Conservation (phyloP, 768 basidiomycete genomes). For the Melanogaster broomeanus region DNA sequence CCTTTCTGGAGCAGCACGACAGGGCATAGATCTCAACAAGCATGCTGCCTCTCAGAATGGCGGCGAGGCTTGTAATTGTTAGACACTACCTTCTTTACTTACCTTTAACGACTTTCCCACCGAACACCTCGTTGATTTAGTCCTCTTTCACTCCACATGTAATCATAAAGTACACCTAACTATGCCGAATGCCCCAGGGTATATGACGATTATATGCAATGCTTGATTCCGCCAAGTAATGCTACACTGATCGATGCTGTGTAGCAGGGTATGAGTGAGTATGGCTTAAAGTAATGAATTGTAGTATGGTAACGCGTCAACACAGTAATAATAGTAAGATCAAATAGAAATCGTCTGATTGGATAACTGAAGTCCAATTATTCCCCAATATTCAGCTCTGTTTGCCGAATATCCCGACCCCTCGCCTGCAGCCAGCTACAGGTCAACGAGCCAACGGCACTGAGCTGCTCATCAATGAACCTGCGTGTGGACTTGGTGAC, state of each 20-base stretch:
- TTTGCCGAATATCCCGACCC: constrained; percentile 60
- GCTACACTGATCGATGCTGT: background rate
- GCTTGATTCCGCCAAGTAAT: background rate
- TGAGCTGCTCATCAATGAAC: constrained; percentile 51
- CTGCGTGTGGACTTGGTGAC: constrained; percentile 46
- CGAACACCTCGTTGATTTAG: constrained; percentile 11
- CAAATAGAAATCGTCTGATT: too few species aligned
- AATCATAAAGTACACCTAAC: constrained; percentile 29
- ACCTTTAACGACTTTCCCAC: constrained; percentile 1
- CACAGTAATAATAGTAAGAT: too few species aligned
- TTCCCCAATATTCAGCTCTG: constrained; percentile 35
- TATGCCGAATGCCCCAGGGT: constrained; percentile 27
- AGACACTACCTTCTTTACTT: constrained; percentile 17
- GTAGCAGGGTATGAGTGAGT: background rate
- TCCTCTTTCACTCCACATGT: constrained; percentile 24
- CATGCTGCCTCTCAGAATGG: constrained; percentile 50
- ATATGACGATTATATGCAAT: constrained; percentile 9
- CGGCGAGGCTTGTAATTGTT: constrained; percentile 80
- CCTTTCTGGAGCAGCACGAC: constrained; percentile 49
- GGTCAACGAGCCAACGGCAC: constrained; percentile 42
- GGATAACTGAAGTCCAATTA: background rate
- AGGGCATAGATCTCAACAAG: constrained; percentile 83
- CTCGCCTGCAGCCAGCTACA: constrained; percentile 56
- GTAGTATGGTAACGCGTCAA: too few species aligned
- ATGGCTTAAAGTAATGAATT: too few species aligned